These are phyloP conservation scores for Posidonia oceanica DNA, from an alignment of 116 monocot genomes.

Conservation along the genomic window DNA sequence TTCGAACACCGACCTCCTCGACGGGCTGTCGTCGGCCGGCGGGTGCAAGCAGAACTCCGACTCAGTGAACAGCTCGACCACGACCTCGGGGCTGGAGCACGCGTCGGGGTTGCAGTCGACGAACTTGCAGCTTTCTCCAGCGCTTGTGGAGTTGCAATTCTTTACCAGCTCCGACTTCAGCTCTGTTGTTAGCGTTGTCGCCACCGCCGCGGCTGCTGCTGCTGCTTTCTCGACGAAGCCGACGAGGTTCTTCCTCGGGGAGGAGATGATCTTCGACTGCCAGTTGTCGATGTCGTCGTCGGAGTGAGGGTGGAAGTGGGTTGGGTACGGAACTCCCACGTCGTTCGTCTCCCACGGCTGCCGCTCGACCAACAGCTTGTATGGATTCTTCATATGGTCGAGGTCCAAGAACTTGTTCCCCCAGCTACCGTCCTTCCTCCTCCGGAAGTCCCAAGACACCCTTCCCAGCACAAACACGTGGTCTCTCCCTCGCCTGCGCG, in stretches of 20 bases:
- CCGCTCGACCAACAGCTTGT: slow-evolving; percentile 38
- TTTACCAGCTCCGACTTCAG: slow-evolving; percentile 25
- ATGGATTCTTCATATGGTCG: slow-evolving; percentile 18
- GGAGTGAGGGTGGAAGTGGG: slow-evolving; percentile 41
- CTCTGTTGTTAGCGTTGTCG: slow-evolving; percentile 7
- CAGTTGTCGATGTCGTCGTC: slow-evolving; percentile 29
- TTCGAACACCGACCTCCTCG: slow-evolving; percentile 49
- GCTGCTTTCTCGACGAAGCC: slow-evolving; percentile 6
- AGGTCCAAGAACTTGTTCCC: slow-evolving; percentile 33
- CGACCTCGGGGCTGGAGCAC: slow-evolving; percentile 16
- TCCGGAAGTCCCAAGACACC: slow-evolving; percentile 56
- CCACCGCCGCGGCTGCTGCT: slow-evolving; percentile 13
- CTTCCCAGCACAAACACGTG: slow-evolving; percentile 50
- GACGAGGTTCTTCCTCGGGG: slow-evolving; percentile 18
- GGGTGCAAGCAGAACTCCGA: slow-evolving; percentile 61
- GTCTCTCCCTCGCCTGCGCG: slow-evolving; percentile 17
- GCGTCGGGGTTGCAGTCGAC: slow-evolving; percentile 14
- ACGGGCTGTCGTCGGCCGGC: slow-evolving; percentile 39
- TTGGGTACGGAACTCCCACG: slow-evolving; percentile 47
- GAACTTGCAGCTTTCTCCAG: slow-evolving; percentile 18
- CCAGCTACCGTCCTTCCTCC: slow-evolving; percentile 18
- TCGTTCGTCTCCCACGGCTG: slow-evolving; percentile 37
- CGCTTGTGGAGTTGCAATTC: slow-evolving; percentile 10
- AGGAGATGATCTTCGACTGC: slow-evolving; percentile 13
- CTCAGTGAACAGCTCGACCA: slow-evolving; percentile 21